Evolutionary conservation across 306 rosid species (phyloP).

Genomic region (Fagus sylvatica): DNA sequence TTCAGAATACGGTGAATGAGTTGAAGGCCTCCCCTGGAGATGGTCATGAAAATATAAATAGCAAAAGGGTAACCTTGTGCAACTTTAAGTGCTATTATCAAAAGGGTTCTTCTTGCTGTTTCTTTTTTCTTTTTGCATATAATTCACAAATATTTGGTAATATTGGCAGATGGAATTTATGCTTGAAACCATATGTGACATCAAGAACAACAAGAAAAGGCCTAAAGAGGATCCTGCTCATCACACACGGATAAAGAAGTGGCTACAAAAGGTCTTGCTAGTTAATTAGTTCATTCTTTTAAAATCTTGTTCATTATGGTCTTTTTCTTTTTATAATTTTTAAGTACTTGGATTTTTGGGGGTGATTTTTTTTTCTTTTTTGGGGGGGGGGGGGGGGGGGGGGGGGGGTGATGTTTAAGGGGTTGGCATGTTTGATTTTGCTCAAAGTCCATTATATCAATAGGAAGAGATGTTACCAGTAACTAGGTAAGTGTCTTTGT

Average conservation of each 20-base stretch:
- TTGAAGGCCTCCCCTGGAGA: conserved; percentile 57
- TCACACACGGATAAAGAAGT: conserved; percentile 74
- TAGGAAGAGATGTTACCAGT: too few species aligned
- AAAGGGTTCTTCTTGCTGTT: conserved; percentile 3
- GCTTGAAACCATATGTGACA: conserved; percentile 91
- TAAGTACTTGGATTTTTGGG: background rate
- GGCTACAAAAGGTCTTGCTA: conserved; percentile 83
- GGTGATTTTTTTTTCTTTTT: background rate
- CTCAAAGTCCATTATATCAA: too few species aligned
- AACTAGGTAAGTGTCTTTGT: background rate
- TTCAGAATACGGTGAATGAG: conserved; percentile 73
- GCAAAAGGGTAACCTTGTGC: conserved; percentile 70
- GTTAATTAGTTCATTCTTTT: conserved; percentile 5
- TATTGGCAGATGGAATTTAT: conserved; percentile 90
- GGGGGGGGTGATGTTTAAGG: too few species aligned
- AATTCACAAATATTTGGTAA: conserved; percentile 28
- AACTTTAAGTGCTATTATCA: conserved; percentile 14
- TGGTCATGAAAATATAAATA: conserved; percentile 42
- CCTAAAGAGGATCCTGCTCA: conserved; percentile 73
- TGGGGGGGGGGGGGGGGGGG: background rate
- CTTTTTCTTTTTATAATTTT: background rate
- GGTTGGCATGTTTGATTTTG: too few species aligned
- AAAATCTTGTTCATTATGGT: background rate
- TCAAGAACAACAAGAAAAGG: conserved; percentile 92
- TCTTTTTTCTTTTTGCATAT: background rate